Evolutionary conservation across 73 alveolate species (phyloP).

Genomic region (Paramecium caudatum): DNA sequence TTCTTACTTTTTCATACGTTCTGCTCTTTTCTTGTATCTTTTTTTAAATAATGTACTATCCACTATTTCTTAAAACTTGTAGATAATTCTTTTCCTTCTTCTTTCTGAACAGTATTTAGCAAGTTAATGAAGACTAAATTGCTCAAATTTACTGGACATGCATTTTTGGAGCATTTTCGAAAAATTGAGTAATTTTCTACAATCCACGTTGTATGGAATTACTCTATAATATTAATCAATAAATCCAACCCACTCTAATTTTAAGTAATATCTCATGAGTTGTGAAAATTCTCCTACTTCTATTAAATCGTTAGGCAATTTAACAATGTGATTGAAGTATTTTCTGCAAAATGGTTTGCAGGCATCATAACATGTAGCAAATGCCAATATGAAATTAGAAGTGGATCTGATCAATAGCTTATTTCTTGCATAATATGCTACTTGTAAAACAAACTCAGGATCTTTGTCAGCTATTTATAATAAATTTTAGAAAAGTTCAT

Average conservation of each 20-base stretch:
- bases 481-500: conserved; percentile 37
- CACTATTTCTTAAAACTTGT: conserved; percentile 31
- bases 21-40: background rate
- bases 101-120: conserved; percentile 80
- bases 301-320: conserved; percentile 75
- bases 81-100: conserved; percentile 55
- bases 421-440: conserved; percentile 78
- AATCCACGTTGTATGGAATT: background rate
- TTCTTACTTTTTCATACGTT: background rate
- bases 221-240: background rate
- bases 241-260: background rate
- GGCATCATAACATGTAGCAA: conserved; percentile 71
- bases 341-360: conserved; percentile 72
- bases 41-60: background rate
- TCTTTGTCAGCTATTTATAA: conserved; percentile 66
- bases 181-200: conserved; percentile 34
- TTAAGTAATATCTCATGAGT: background rate
- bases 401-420: conserved; percentile 76
- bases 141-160: conserved; percentile 64
- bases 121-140: conserved; percentile 70
- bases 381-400: conserved; percentile 77
- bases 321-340: conserved; percentile 71
- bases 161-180: conserved; percentile 75
- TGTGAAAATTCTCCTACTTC: conserved; percentile 73
- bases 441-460: conserved; percentile 76